phyloP scores from a whole-genome alignment of 257 asterid genomes.

The Gentiana straminea region DNA sequence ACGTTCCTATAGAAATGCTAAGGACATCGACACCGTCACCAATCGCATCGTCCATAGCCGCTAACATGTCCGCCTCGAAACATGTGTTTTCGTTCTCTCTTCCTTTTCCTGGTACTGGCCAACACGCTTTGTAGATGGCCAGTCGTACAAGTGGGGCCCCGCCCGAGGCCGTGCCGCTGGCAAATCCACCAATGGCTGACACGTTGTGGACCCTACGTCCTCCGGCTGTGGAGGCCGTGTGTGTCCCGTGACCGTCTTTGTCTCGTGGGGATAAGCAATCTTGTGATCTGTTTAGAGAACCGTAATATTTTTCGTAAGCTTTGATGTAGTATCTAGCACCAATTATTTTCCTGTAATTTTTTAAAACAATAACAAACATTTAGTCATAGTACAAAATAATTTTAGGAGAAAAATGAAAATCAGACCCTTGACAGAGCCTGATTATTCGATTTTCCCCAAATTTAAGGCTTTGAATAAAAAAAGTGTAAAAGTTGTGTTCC shows the following conservation, averaged over 20 bases:
- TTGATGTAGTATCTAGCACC: conserved; percentile 83
- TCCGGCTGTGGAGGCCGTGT: conserved; percentile 64
- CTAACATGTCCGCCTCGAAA: conserved; percentile 70
- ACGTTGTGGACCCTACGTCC: conserved; percentile 40
- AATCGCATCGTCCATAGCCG: conserved; percentile 89
- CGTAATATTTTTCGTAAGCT: conserved; percentile 57
- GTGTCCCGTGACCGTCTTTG: conserved; percentile 93
- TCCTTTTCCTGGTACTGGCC: conserved; percentile 55
- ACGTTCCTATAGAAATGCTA: conserved; percentile 65
- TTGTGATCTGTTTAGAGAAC: conserved; percentile 45
- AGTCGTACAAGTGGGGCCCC: conserved; percentile 77
- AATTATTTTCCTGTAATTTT: conserved; percentile 48
- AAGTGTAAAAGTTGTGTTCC: neutral
- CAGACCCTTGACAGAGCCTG: neutral
- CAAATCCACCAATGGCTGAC: conserved; percentile 75
- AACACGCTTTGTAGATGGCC: conserved; percentile 86
- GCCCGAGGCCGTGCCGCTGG: conserved; percentile 71
- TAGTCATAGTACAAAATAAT: neutral
- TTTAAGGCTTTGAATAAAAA: neutral
- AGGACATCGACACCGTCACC: conserved; percentile 73
- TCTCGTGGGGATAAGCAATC: conserved; percentile 79
- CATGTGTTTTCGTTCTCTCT: conserved; percentile 64
- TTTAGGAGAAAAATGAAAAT: neutral
- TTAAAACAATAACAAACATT: neutral
- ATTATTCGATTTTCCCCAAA: neutral